phyloP scores from a whole-genome alignment of 2,329 filamentous ascomycete genomes.

The Fusarium anthophilum region DNA sequence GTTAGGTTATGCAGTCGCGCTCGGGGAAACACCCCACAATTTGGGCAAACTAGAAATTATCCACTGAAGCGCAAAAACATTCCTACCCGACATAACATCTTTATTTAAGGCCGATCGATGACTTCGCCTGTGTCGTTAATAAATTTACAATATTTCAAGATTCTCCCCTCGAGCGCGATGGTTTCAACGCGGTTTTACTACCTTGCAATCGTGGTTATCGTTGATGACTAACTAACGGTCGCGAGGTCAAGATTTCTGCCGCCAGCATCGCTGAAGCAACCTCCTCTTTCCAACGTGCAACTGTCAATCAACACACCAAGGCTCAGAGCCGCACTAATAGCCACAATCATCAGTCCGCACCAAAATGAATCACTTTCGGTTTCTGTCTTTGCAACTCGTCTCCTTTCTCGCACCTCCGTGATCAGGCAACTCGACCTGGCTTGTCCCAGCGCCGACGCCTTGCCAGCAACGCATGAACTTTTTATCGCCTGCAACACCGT shows the following conservation, averaged over 20 bases:
- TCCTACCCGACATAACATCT: background rate
- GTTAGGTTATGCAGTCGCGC: too few species aligned
- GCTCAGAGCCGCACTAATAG: background rate
- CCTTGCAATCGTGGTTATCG: background rate
- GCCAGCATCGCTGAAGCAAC: background rate
- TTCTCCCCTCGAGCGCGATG: background rate
- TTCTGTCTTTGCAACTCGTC: background rate
- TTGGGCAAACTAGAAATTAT: background rate
- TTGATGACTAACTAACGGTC: background rate
- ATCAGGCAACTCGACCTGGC: background rate
- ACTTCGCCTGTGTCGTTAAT: rapidly evolving
- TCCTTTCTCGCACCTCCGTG: background rate
- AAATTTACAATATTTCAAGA: background rate
- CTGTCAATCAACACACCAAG: background rate
- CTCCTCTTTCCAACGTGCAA: background rate
- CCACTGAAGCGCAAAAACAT: background rate
- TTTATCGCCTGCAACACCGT: background rate
- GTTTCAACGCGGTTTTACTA: rapidly evolving
- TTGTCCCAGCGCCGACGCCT: background rate
- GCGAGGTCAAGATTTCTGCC: background rate
- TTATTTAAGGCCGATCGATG: too few species aligned
- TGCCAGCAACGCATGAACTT: background rate
- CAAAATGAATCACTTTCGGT: background rate
- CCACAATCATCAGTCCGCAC: background rate
- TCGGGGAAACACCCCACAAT: background rate